Base-by-base conservation (phyloP, 192 early-diverging fungal species). In the Coemansia sp. region DNA sequence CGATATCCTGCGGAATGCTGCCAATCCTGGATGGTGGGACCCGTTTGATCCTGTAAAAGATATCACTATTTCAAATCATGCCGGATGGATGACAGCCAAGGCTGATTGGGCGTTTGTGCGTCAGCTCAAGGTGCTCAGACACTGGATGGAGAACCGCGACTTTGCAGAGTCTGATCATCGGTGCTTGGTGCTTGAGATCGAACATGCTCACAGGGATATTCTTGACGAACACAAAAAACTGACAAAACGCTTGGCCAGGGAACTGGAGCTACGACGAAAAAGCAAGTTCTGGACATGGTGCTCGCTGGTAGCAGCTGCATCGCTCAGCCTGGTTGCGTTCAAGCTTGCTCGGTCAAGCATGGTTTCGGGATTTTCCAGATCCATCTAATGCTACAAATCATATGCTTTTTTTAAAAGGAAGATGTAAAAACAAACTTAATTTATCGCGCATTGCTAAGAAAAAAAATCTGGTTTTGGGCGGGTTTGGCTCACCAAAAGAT, bases 21-120 rank as follows among this genome's bases (percentile, higher is more conserved):
- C 83, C 17, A 93, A 93, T 62, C 89, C 90, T 0, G 90, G 89
- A 14, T 93, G 90, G 75, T 89, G 78, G 56, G 91, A 93, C 38
- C 89, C 89, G 42, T 93, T 88, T 83, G 80, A 84, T 31, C 54
- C 84, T 11, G 59, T 73, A 5, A 64, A 80, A 14, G 88, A 91
- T 50, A 69, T 89, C 33, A 93, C 91, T 4, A 72, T 93, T 7
- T 83, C 84, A 12, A 89, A 87, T 60, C 87, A 89, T 57, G 71
- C 73, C 29, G 89, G 89, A n/a, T 64, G 85, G 54, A 88, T 87
- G 60, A 77, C 81, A 6, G 91, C 87, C 14, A 93, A 91, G 56
- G 83, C 89, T 8, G 91, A 93, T 68, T 91, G 89, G 84, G 85
- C 89, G 4, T 77, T 93, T 58, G 67, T 88, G 58, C 78, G 82